These are phyloP conservation scores for Salix viminalis DNA, from an alignment of 345 rosid genomes.

Conservation along the genomic window DNA sequence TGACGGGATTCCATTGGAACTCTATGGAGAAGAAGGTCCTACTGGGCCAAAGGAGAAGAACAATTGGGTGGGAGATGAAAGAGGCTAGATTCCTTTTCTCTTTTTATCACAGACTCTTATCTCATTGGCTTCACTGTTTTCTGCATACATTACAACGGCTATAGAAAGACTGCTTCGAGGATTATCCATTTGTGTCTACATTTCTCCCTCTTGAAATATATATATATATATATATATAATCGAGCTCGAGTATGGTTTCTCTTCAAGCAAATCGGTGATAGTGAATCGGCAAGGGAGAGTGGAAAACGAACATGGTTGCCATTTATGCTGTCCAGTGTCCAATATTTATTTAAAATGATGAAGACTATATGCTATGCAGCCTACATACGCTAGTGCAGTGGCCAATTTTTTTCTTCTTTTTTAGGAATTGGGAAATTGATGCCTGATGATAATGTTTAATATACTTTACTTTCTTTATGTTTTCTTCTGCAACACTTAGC, in stretches of 20 bases:
- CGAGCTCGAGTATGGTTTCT: not conserved
- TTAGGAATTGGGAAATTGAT: no score
- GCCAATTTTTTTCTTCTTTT: no score
- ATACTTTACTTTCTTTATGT: no score
- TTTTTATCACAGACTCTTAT: not conserved
- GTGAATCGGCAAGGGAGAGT: not conserved
- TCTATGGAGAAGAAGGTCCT: constrained; percentile 78
- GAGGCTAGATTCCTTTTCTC: constrained; percentile 34
- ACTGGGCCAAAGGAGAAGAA: constrained; percentile 95
- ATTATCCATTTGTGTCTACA: not conserved
- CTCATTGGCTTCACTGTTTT: not conserved
- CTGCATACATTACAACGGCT: not conserved
- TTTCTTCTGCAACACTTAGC: no score
- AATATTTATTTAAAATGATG: no score
- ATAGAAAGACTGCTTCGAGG: not conserved
- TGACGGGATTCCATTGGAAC: constrained; percentile 53
- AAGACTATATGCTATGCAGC: no score
- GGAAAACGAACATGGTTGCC: not conserved
- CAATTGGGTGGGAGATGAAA: constrained; percentile 83
- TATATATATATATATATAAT: not conserved
- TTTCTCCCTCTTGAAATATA: not conserved
- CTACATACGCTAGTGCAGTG: no score
- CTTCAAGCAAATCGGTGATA: not conserved
- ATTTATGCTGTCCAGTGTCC: no score
- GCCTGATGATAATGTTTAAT: no score